Evolutionary conservation across 2,329 filamentous ascomycete genomes (phyloP), one percentile per base, ranked within the genome.

Genomic region (Dothistroma pini): DNA sequence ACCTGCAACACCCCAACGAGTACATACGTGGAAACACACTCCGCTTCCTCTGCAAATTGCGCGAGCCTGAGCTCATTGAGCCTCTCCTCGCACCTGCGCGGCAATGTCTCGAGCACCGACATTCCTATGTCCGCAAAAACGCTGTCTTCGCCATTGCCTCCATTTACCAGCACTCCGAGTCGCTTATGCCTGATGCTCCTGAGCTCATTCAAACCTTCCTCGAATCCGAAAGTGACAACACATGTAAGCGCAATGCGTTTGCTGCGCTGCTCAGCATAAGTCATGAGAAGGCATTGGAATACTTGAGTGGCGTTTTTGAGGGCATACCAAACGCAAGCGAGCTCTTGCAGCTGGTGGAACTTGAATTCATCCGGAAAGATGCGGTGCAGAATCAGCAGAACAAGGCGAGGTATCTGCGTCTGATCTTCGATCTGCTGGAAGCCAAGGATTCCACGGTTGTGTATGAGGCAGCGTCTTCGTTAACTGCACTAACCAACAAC

Each of bases 1-100:
- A 99, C 75, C 83, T 99, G 63, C 93, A 97, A 76, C 93, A 97
- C 72, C 88, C 95, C 60, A 97, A 99, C 81, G 95, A 99, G 83
- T 99, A 96, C 78, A 93, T 99, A 68, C 88, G 95, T 68, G 95
- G 95, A 74, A 97, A 97, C 76, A 99, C 95, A n/a, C 83, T 99
- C 64, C 91, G 95, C 72, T 99, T 97, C 80, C 86, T 99, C 62
- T 95, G 89, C 83, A 99, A 99, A 81, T 84, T 99, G 64, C 89
- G 93, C 68, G 95, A 99, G 77, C 85, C 93, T 56, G 95, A 99
- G 79, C 87, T 99, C 65, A 93, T 99, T 69, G 95, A 99, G 78
- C 95, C 95, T 54, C 86, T 97, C 58, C 86, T 99, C 49, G 96
- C 93, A 47, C 96, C 95, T 16, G 91, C 93, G 53, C 88, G 95